Evolutionary conservation across 176 grass and related monocot genomes (phyloP).

Genomic region (Thalia dealbata): DNA sequence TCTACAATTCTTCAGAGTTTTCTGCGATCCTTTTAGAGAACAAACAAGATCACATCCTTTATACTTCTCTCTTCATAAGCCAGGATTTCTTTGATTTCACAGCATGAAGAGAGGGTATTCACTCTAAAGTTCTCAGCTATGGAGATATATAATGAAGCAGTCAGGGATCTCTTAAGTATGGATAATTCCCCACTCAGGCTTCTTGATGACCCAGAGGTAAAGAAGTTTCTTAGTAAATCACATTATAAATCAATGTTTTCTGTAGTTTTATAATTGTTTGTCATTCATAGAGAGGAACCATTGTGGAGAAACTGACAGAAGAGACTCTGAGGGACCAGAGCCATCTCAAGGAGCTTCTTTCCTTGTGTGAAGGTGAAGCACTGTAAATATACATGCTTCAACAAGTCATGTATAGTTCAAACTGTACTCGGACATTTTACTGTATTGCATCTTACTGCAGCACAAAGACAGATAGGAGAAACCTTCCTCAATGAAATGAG

Average conservation of each 20-base stretch:
- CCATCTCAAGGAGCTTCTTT: constrained; percentile 82
- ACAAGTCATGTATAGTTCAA: constrained; percentile 1
- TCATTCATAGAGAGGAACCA: constrained; percentile 65
- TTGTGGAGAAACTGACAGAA: constrained; percentile 76
- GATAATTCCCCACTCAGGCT: constrained; percentile 54
- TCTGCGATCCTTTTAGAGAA: neutral
- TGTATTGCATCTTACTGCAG: constrained; percentile 20
- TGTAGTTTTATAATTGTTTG: constrained; percentile 2
- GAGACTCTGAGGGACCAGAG: constrained; percentile 71
- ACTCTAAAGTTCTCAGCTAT: constrained; percentile 76
- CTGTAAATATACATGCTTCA: neutral
- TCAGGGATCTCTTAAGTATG: constrained; percentile 57
- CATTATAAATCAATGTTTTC: constrained; percentile 1
- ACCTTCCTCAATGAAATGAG: constrained; percentile 79
- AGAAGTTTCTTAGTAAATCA: constrained; percentile 4
- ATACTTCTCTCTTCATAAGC: neutral
- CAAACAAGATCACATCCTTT: neutral
- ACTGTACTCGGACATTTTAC: constrained; percentile 16
- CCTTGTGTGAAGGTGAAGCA: constrained; percentile 55
- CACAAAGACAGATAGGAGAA: constrained; percentile 90
- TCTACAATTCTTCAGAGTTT: neutral
- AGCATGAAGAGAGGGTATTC: constrained; percentile 82
- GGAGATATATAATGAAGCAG: constrained; percentile 97
- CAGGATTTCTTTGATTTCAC: constrained; percentile 12
- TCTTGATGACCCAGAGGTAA: constrained; percentile 88